Percentiles rank a stretch among this genome's conserved stretches.
Conservation (phyloP, 2,329 filamentous ascomycete species). For the Sporothrix sp. region DNA sequence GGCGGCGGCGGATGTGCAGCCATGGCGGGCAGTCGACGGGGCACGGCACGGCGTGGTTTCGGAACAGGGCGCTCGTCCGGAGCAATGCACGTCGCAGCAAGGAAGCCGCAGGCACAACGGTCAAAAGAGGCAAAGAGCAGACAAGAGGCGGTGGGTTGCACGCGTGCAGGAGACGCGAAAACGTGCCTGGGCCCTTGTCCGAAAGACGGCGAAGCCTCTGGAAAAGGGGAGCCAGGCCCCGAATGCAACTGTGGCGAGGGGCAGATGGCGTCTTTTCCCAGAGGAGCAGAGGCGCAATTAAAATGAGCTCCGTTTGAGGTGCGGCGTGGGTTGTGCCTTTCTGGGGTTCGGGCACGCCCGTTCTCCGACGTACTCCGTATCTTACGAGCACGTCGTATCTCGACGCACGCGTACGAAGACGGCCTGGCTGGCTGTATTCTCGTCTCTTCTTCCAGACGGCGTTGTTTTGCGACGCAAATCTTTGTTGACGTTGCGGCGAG, state of each 20-base stretch:
- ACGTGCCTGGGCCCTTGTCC: not conserved
- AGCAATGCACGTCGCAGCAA: not conserved
- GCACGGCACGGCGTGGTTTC: too few species aligned
- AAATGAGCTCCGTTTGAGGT: constrained; percentile 8
- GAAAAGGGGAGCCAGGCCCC: constrained; percentile 10
- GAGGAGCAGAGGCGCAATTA: constrained; percentile 2
- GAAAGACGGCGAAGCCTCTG: not conserved
- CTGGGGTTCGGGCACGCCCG: too few species aligned
- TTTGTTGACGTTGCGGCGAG: not conserved
- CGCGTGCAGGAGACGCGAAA: not conserved
- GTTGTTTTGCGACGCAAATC: too few species aligned
- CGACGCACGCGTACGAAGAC: too few species aligned
- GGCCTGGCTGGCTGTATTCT: not conserved
- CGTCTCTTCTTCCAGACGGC: not conserved
- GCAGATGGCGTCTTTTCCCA: not conserved
- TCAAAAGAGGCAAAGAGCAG: constrained; percentile 1
- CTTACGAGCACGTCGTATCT: too few species aligned
- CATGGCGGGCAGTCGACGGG: too few species aligned
- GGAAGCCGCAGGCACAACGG: not conserved
- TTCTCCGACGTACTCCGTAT: too few species aligned
- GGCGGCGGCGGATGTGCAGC: constrained; percentile 20
- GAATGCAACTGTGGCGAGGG: constrained; percentile 13
- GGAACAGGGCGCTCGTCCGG: not conserved
- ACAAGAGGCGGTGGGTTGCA: not conserved
- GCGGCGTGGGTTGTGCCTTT: not conserved